These are phyloP conservation scores for Triticum turgidum DNA, from an alignment of 176 grass and related monocot genomes.

Conservation along the genomic window DNA sequence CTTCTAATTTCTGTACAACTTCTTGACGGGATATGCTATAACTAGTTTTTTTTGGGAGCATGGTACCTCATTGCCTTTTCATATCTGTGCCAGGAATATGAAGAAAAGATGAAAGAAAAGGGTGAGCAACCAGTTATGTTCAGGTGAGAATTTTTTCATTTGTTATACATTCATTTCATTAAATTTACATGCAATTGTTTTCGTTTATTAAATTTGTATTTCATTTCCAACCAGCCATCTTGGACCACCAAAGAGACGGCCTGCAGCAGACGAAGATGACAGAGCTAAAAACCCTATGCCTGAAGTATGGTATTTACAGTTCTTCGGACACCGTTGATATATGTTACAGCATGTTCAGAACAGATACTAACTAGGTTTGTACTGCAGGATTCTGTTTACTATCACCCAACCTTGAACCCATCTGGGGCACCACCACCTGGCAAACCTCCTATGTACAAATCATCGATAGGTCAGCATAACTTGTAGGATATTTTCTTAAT, in stretches of 20 bases:
- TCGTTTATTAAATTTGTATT: slow-evolving; percentile 31
- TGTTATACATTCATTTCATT: slow-evolving; percentile 32
- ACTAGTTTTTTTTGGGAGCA: background rate
- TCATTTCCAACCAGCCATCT: slow-evolving; percentile 61
- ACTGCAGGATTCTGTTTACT: slow-evolving; percentile 82
- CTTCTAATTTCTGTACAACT: slow-evolving; percentile 8
- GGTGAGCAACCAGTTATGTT: slow-evolving; percentile 97
- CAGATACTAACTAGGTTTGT: slow-evolving; percentile 36
- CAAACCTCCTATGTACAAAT: slow-evolving; percentile 94
- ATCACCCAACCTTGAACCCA: slow-evolving; percentile 86
- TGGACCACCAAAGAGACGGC: slow-evolving; percentile 69
- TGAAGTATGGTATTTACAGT: slow-evolving; percentile 54
- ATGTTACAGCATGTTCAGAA: slow-evolving; percentile 10
- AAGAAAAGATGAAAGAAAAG: slow-evolving; percentile 96
- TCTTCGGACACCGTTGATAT: background rate
- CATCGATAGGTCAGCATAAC: slow-evolving; percentile 64
- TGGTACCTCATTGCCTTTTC: slow-evolving; percentile 22
- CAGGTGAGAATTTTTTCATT: slow-evolving; percentile 52
- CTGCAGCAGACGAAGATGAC: slow-evolving; percentile 81
- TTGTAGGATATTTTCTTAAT: background rate
- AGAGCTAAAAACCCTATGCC: slow-evolving; percentile 69
- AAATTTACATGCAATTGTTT: slow-evolving; percentile 22
- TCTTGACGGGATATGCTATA: background rate
- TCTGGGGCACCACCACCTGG: slow-evolving; percentile 85
- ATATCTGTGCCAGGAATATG: slow-evolving; percentile 76